Base-by-base conservation (phyloP, 768 basidiomycete species). In the Lactifluus volemus region DNA sequence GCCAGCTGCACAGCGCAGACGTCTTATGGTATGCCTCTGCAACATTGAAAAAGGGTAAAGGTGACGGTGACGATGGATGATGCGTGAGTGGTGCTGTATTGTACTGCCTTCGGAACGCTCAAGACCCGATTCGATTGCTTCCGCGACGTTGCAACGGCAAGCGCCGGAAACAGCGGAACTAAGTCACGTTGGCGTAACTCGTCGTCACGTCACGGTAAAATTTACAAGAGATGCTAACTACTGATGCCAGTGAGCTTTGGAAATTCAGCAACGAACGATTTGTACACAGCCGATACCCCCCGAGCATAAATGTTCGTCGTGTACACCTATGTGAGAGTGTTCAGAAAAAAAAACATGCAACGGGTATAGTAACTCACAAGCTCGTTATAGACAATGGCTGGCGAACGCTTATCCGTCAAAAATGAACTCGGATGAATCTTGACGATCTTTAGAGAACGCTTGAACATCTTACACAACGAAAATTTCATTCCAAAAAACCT, bases 401-500 rank as follows among this genome's bases (percentile, higher is more conserved):
- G 85, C 0, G 85, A 82, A 70, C 89, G 91, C 69, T 89, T 92
- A 65, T 88, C 86, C 67, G 81, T 82, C 67, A 98, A 69, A 3
- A 83, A 79, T 34, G 95, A 98, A 34, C 88, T 82, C 0, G 96
- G 97, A 69, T 98, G 93, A 21, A 99, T 89, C 71, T 95, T 96
- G 59, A 98, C 79, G 25, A 81, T 72, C 91, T 76, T 47, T n/a
- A 29, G 14, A 39, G 79, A 65, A 21, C 49, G 63, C 1, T 49
- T 25, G 14, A 71, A 61, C 49, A 53, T 49, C 45, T 10, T 34
- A 4, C 17, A 30, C n/a, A 15, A 48, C 36, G 25, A 55, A 55
- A 7, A 52, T 32, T 21, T 12, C 45, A 47, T 25, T 21, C 53
- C 59, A 42, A 32, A 44, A 32, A 11, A 74, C 82, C 52, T 64